Conservation (phyloP, 176 grass and related monocot genomes). For the Thinopyrum elongatum region DNA sequence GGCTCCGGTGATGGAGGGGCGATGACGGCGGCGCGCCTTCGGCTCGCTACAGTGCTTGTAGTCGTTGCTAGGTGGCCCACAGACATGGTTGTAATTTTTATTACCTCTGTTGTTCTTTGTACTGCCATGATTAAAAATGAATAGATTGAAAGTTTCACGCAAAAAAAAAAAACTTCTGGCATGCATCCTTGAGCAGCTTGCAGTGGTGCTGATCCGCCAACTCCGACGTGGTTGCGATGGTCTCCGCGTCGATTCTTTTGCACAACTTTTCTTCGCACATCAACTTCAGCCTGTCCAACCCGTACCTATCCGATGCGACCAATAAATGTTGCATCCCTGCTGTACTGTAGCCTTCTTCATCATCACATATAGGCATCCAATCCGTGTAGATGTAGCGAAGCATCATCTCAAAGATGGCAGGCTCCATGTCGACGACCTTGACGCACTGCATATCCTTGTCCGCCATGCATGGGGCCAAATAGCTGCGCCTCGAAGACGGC, state of each 20-base stretch:
- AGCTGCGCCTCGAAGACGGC: no score
- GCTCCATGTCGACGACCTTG: neutral
- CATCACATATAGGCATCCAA: neutral
- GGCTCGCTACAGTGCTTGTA: no score
- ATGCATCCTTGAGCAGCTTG: neutral
- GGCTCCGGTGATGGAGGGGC: no score
- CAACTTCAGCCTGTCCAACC: neutral
- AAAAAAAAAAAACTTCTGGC: neutral
- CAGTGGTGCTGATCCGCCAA: slow-evolving; percentile 10
- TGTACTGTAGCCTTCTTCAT: neutral
- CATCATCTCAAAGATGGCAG: neutral
- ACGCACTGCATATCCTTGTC: neutral
- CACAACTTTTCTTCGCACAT: neutral
- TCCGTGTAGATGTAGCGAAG: slow-evolving; percentile 29
- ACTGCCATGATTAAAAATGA: no score
- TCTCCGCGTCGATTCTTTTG: neutral
- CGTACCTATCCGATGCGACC: neutral
- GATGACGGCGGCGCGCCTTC: no score
- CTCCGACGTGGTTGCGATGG: neutral
- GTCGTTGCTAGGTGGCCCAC: no score
- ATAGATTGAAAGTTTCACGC: no score
- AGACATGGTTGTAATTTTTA: no score
- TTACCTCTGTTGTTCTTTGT: no score
- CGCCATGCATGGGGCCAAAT: neutral
- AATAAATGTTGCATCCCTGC: slow-evolving; percentile 12